phyloP scores from a whole-genome alignment of 306 rosid species.

The Begonia peltatifolia region DNA sequence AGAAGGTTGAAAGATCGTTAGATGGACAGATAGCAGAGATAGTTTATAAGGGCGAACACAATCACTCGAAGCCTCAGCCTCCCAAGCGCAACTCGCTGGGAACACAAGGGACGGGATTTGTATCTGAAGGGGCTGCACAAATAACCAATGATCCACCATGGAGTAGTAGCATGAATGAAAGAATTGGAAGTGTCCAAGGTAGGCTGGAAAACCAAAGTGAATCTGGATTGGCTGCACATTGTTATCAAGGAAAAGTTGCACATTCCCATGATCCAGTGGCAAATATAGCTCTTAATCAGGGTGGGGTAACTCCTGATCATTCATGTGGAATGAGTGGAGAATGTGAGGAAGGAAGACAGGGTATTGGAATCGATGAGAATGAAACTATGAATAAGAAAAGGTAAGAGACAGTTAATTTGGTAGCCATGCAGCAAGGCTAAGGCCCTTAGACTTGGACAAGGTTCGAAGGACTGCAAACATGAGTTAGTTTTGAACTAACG shows the following conservation, averaged over 20 bases:
- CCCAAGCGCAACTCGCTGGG: conserved; percentile 41
- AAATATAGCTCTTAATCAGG: conserved; percentile 16
- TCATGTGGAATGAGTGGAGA: conserved; percentile 56
- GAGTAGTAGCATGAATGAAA: conserved; percentile 32
- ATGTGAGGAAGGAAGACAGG: conserved; percentile 59
- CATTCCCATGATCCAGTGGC: conserved; percentile 12
- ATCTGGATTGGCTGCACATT: conserved; percentile 15
- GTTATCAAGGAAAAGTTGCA: conserved; percentile 25
- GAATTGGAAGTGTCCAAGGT: conserved; percentile 33
- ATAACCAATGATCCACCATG: conserved; percentile 21
- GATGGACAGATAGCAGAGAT: conserved; percentile 88
- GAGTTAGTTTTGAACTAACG: too few species aligned
- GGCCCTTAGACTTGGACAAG: too few species aligned
- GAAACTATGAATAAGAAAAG: conserved; percentile 58
- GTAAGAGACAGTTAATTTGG: conserved; percentile 14
- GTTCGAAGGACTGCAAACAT: too few species aligned
- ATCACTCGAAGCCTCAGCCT: conserved; percentile 77
- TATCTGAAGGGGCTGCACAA: conserved; percentile 36
- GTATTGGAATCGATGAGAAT: conserved; percentile 33
- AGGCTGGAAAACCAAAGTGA: conserved; percentile 38
- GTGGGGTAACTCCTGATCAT: conserved; percentile 38
- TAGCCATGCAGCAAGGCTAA: too few species aligned
- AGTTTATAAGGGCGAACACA: conserved; percentile 92
- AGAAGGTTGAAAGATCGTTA: conserved; percentile 87
- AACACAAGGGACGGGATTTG: conserved; percentile 37